Conservation (phyloP, 768 basidiomycete species). For the Lentinula guzmanii region DNA sequence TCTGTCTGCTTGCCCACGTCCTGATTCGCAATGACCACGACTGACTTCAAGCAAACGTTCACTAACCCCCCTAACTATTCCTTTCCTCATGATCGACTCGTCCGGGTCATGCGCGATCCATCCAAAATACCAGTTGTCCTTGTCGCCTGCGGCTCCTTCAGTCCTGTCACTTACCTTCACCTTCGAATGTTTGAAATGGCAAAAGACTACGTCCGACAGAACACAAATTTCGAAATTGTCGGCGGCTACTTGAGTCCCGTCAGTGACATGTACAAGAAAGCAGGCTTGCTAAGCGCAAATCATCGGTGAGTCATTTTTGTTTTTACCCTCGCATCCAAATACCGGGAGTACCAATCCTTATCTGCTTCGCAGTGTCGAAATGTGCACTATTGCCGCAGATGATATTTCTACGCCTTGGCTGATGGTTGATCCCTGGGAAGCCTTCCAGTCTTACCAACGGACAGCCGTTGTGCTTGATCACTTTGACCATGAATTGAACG, state of each 20-base stretch:
- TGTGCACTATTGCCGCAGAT: constrained; percentile 87
- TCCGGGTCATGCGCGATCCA: constrained; percentile 48
- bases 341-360: background rate
- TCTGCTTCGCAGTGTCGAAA: constrained; percentile 54
- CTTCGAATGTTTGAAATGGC: constrained; percentile 99
- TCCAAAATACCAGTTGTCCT: constrained; percentile 84
- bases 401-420: constrained; percentile 83
- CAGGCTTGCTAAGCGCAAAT: constrained; percentile 79
- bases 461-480: constrained; percentile 98
- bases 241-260: constrained; percentile 97
- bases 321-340: background rate
- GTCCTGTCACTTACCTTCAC: constrained; percentile 95
- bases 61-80: constrained; percentile 61
- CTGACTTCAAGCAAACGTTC: constrained; percentile 25
- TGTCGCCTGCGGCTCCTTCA: constrained; percentile 97
- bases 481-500: constrained; percentile 93
- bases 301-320: constrained; percentile 67
- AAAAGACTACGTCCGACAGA: constrained; percentile 88
- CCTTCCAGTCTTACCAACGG: constrained; percentile 89
- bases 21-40: background rate
- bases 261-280: constrained; percentile 94
- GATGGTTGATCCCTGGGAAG: constrained; percentile 99
- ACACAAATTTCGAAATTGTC: constrained; percentile 89
- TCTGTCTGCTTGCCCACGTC: background rate
- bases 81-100: constrained; percentile 64